These are phyloP conservation scores for Plenodomus lindquistii DNA, from an alignment of 2,329 filamentous ascomycete genomes.

Conservation along the genomic window DNA sequence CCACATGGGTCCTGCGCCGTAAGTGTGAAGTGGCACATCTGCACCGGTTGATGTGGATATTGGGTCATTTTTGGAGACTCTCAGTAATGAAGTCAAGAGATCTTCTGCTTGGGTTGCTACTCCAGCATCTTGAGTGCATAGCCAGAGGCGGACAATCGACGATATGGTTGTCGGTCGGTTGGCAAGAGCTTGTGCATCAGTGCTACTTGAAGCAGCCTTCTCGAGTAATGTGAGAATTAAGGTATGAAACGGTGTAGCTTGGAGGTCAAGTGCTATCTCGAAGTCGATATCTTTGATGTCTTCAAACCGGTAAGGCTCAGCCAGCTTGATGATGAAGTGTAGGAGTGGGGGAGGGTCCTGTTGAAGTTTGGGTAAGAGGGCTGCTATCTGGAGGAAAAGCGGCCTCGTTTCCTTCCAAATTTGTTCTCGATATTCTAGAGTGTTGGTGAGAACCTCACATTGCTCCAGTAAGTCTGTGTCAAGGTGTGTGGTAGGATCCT, in stretches of 20 bases:
- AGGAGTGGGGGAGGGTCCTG: slow-evolving; percentile 62
- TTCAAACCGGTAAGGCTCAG: slow-evolving; percentile 48
- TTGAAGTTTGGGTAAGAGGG: slow-evolving; percentile 57
- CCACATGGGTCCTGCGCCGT: slow-evolving; percentile 56
- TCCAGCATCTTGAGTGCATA: slow-evolving; percentile 59
- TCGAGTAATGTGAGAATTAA: slow-evolving; percentile 60
- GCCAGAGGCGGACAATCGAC: slow-evolving; percentile 62
- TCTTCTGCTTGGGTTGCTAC: slow-evolving; percentile 59
- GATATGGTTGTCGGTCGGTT: slow-evolving; percentile 59
- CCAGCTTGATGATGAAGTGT: slow-evolving; percentile 56
- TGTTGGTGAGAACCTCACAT: slow-evolving; percentile 49
- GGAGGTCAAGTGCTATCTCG: slow-evolving; percentile 57
- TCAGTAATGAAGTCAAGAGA: slow-evolving; percentile 57
- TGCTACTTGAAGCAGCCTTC: slow-evolving; percentile 57
- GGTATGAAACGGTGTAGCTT: slow-evolving; percentile 56
- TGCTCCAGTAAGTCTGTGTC: slow-evolving; percentile 56
- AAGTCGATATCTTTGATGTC: slow-evolving; percentile 57
- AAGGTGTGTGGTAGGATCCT: slow-evolving; percentile 51
- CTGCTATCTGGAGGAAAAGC: slow-evolving; percentile 53
- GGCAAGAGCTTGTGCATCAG: slow-evolving; percentile 62
- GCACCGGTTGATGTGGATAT: slow-evolving; percentile 44
- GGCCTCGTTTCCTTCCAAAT: slow-evolving; percentile 35
- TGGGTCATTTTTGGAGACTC: slow-evolving; percentile 48
- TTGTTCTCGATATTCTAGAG: slow-evolving; percentile 32
- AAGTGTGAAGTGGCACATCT: slow-evolving; percentile 22